phyloP scores from a whole-genome alignment of 176 grass and related monocot genomes.

The Lolium perenne region DNA sequence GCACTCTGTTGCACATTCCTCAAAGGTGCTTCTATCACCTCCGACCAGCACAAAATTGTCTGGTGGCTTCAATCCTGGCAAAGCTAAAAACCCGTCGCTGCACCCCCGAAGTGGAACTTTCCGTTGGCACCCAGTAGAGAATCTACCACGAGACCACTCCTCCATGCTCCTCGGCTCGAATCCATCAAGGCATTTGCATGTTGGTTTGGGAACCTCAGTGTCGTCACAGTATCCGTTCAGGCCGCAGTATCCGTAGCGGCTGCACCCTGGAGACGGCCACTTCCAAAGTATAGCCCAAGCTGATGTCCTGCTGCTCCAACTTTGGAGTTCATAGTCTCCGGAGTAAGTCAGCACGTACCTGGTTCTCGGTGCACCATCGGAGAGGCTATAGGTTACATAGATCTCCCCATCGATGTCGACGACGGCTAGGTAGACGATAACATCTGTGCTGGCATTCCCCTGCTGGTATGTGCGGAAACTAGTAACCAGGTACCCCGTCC shows the following conservation, averaged over 20 bases:
- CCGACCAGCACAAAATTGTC: neutral
- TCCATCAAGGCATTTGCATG: neutral
- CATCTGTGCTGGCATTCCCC: neutral
- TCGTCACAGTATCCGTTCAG: constrained; percentile 45
- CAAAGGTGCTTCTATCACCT: constrained; percentile 1
- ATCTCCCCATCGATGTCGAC: neutral
- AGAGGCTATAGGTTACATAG: neutral
- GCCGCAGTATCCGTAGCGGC: constrained; percentile 41
- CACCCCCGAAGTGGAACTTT: neutral
- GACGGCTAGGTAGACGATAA: neutral
- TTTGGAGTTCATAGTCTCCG: constrained; percentile 10
- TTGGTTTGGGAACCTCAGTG: neutral
- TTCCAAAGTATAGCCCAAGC: neutral
- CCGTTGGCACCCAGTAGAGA: constrained; percentile 27
- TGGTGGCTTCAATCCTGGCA: neutral
- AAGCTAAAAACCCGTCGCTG: neutral
- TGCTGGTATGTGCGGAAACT: neutral
- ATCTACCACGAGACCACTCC: constrained; percentile 28
- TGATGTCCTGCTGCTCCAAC: constrained; percentile 7
- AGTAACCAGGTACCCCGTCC: constrained; percentile 30
- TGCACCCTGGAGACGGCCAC: neutral
- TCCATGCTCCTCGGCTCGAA: constrained; percentile 18
- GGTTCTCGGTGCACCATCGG: neutral
- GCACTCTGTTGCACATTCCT: constrained; percentile 45
- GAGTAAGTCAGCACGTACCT: constrained; percentile 21